phyloP scores from a whole-genome alignment of 164 flowering plant genomes.

The Chimonanthus praecox region DNA sequence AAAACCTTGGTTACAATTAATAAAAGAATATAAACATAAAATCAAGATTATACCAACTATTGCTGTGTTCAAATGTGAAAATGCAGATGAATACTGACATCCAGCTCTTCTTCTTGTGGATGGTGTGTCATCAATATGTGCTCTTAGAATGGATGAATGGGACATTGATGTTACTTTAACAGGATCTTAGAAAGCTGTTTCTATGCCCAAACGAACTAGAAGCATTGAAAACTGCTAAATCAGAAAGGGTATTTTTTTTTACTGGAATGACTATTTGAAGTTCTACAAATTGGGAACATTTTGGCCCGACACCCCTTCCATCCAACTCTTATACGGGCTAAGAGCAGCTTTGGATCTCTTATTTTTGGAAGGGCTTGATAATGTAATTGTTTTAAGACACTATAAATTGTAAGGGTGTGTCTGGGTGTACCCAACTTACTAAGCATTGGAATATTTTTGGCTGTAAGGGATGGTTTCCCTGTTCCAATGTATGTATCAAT shows the following conservation, averaged over 20 bases:
- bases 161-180: slow-evolving; percentile 94
- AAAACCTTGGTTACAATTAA: too few species aligned
- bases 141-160: slow-evolving; percentile 99
- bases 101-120: slow-evolving; percentile 92
- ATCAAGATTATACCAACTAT: not conserved
- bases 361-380: slow-evolving; percentile 94
- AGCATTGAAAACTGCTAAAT: slow-evolving; percentile 89
- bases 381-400: slow-evolving; percentile 39
- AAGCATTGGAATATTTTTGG: not conserved
- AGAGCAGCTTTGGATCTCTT: slow-evolving; percentile 89
- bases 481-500: not conserved
- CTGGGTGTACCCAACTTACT: not conserved
- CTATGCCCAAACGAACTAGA: slow-evolving; percentile 89
- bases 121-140: slow-evolving; percentile 95
- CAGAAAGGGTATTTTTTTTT: slow-evolving; percentile 84
- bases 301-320: slow-evolving; percentile 99
- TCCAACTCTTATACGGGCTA: slow-evolving; percentile 89
- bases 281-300: slow-evolving; percentile 85
- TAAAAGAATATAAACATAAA: too few species aligned
- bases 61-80: not conserved
- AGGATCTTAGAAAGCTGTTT: slow-evolving; percentile 96
- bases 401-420: not conserved
- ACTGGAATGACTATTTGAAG: slow-evolving; percentile 94
- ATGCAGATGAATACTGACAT: slow-evolving; percentile 73
- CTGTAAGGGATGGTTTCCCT: not conserved